Evolutionary conservation across 331 rosid genomes (phyloP).

Genomic region (Quercus phellos): DNA sequence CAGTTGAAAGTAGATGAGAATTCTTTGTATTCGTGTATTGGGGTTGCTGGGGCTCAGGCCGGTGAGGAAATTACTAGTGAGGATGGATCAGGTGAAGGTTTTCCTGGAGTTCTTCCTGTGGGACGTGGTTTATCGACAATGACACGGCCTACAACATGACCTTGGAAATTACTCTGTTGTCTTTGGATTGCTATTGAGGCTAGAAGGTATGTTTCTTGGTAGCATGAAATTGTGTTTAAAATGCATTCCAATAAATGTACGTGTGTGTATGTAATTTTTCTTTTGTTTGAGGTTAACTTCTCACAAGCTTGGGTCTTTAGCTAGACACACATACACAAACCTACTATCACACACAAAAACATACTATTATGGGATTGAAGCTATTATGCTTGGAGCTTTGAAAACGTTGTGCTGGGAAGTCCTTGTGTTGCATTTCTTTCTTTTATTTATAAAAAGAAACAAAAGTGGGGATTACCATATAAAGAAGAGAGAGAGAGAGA

Average conservation of each 20-base stretch:
- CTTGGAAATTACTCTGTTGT: constrained; percentile 21
- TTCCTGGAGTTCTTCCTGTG: constrained; percentile 67
- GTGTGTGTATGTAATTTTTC: not conserved
- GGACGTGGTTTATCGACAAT: constrained; percentile 96
- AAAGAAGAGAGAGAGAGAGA: not conserved
- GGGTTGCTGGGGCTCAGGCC: constrained; percentile 86
- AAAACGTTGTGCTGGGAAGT: no score
- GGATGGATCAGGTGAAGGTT: constrained; percentile 55
- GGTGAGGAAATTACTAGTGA: constrained; percentile 60
- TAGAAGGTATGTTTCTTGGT: constrained; percentile 27
- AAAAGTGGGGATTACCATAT: not conserved
- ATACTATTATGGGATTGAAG: not conserved
- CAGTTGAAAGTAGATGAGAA: constrained; percentile 84
- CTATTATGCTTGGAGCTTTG: no score
- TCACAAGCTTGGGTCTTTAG: no score
- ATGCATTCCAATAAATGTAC: not conserved
- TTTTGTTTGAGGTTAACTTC: no score
- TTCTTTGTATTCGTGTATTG: constrained; percentile 81
- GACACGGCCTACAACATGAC: constrained; percentile 90
- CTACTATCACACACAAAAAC: not conserved
- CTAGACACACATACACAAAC: no score
- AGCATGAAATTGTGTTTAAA: not conserved
- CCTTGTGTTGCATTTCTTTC: no score
- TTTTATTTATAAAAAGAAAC: no score
- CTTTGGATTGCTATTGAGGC: not conserved